Conservation (phyloP, 192 early-diverging fungal genomes). For the Rhizophagus sp. region DNA sequence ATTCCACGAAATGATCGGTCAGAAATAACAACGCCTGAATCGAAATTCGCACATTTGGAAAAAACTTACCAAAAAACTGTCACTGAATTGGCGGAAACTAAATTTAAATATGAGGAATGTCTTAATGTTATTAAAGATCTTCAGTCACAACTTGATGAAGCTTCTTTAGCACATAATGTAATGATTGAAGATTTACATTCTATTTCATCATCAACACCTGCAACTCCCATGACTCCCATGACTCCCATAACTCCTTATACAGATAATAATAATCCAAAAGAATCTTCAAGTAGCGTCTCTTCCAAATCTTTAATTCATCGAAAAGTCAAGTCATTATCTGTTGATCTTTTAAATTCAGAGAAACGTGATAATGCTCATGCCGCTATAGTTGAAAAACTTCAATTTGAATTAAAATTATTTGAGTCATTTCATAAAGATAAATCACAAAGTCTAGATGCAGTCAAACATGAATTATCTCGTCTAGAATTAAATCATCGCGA, state of each 20-base stretch:
- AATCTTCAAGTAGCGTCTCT: neutral
- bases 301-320: neutral
- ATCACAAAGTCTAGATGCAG: constrained; percentile 18
- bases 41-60: neutral
- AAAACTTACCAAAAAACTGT: neutral
- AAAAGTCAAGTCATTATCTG: constrained; percentile 16
- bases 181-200: neutral
- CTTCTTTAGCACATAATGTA: neutral
- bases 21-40: neutral
- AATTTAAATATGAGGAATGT: neutral
- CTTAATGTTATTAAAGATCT: neutral
- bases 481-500: constrained; percentile 20
- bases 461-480: constrained; percentile 18
- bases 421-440: constrained; percentile 19
- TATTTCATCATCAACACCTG: neutral
- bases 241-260: neutral
- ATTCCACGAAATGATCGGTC: neutral
- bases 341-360: neutral
- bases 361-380: neutral
- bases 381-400: constrained; percentile 17
- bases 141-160: neutral
- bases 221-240: neutral
- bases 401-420: constrained; percentile 20
- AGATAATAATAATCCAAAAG: neutral
- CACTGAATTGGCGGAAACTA: neutral